phyloP scores from a whole-genome alignment of 257 asterid genomes.

The Scutellaria barbata region DNA sequence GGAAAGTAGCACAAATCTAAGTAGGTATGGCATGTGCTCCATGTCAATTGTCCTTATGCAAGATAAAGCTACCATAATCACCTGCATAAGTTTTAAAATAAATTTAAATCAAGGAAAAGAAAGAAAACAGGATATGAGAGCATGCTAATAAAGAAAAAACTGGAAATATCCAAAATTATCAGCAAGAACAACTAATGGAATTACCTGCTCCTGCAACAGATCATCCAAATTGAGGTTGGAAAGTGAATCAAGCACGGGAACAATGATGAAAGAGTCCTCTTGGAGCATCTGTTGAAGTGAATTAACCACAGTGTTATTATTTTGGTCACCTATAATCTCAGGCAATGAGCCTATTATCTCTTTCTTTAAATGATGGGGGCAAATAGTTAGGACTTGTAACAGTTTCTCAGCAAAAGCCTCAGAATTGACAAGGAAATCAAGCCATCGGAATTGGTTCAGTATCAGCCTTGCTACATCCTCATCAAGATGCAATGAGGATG shows the following conservation, averaged over 20 bases:
- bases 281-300: conserved; percentile 82
- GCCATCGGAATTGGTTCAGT: conserved; percentile 83
- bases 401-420: conserved; percentile 72
- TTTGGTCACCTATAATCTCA: conserved; percentile 77
- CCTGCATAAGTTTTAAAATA: conserved; percentile 48
- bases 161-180: conserved; percentile 25
- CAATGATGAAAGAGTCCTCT: conserved; percentile 78
- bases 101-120: neutral
- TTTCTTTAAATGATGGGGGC: conserved; percentile 75
- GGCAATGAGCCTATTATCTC: conserved; percentile 87
- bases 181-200: conserved; percentile 10
- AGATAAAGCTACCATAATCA: conserved; percentile 68
- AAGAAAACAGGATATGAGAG: neutral
- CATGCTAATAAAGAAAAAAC: conserved; percentile 22
- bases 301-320: conserved; percentile 60
- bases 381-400: conserved; percentile 72
- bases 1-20: conserved; percentile 75
- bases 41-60: conserved; percentile 81
- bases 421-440: conserved; percentile 79
- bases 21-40: conserved; percentile 80
- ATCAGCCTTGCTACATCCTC: conserved; percentile 80
- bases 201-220: conserved; percentile 74
- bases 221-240: conserved; percentile 85
- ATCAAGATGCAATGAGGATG: conserved; percentile 52
- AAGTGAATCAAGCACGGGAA: conserved; percentile 80